These are phyloP conservation scores for Lycium barbarum DNA, from an alignment of 257 asterid species.

Conservation along the genomic window DNA sequence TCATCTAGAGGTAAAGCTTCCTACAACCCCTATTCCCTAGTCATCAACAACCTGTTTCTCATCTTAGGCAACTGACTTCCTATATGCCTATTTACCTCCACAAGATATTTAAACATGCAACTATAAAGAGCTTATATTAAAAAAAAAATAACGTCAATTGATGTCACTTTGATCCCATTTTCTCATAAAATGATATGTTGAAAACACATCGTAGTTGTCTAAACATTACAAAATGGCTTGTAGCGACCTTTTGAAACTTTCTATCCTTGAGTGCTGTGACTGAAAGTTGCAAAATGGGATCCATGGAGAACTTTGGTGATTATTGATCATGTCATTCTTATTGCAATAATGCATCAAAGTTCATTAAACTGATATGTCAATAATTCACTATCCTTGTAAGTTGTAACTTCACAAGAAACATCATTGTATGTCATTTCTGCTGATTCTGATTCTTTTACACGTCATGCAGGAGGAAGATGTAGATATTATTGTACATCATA, in stretches of 20 bases:
- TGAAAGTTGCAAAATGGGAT: neutral
- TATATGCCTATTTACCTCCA: neutral
- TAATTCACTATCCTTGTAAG: neutral
- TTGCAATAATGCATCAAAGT: neutral
- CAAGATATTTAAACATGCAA: neutral
- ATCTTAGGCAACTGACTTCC: constrained; percentile 15
- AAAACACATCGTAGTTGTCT: neutral
- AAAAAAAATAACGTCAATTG: neutral
- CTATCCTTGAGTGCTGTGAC: neutral
- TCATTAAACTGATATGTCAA: neutral
- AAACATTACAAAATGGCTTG: neutral
- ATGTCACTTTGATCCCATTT: neutral
- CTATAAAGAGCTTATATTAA: neutral
- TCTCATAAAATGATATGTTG: neutral
- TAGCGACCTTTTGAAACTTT: neutral
- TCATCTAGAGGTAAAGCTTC: neutral
- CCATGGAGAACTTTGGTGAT: neutral
- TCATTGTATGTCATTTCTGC: neutral
- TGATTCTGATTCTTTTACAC: constrained; percentile 15
- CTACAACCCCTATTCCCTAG: neutral
- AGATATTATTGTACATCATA: constrained; percentile 72
- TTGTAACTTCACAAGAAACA: neutral
- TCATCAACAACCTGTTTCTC: constrained; percentile 21
- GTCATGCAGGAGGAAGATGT: constrained; percentile 76
- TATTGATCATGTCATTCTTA: neutral